Evolutionary conservation across 2,329 filamentous ascomycete species (phyloP).

Genomic region (Hymenoscyphus linearis): DNA sequence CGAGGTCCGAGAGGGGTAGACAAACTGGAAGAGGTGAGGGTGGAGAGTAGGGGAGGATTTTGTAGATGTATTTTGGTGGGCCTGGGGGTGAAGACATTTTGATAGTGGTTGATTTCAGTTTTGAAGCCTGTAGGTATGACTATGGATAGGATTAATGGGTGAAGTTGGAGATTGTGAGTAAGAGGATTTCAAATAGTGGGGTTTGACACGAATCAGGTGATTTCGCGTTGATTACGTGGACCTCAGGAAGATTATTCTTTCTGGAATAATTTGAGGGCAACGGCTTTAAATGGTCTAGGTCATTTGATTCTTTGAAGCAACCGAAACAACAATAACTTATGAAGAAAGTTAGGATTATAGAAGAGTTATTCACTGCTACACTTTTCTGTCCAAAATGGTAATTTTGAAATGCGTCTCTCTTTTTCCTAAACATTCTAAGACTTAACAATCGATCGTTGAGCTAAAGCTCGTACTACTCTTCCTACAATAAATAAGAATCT

Average conservation of each 20-base stretch:
- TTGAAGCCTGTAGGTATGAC: neutral
- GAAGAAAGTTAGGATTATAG: too few relatives aligned
- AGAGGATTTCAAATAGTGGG: neutral
- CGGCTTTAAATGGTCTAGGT: too few relatives aligned
- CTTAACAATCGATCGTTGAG: too few relatives aligned
- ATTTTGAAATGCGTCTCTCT: too few relatives aligned
- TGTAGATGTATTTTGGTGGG: constrained; percentile 29
- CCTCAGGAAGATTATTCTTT: too few relatives aligned
- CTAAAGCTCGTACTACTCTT: neutral
- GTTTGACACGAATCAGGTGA: neutral
- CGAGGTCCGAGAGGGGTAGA: constrained; percentile 28
- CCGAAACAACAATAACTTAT: too few relatives aligned
- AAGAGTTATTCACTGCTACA: too few relatives aligned
- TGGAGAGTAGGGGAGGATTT: constrained; percentile 26
- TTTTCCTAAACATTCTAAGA: too few relatives aligned
- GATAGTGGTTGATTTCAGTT: neutral
- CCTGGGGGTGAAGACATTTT: neutral
- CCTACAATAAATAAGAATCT: neutral
- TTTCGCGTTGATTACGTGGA: neutral
- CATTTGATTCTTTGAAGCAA: too few relatives aligned
- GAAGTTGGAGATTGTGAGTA: neutral
- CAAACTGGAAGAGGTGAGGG: constrained; percentile 22
- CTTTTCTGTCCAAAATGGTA: too few relatives aligned
- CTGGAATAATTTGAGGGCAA: too few relatives aligned
- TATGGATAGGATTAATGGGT: neutral